Conservation (phyloP, 73 alveolate genomes). For the Paramecium bursaria region DNA sequence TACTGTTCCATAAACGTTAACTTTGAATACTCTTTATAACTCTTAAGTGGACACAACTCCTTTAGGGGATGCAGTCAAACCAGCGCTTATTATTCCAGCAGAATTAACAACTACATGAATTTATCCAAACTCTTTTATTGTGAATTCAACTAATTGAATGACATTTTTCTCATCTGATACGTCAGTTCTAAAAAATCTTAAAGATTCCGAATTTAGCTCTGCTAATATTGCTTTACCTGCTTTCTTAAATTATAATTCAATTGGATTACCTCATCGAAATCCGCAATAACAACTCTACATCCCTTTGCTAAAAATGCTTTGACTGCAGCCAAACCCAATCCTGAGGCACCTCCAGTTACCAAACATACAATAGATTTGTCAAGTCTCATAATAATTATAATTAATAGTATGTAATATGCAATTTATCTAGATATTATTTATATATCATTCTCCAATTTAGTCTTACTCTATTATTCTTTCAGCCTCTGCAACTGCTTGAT, state of each 20-base stretch:
- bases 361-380: constrained; percentile 49
- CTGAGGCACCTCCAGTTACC: constrained; percentile 68
- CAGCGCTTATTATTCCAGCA: constrained; percentile 87
- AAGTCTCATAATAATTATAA: constrained; percentile 24
- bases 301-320: constrained; percentile 22
- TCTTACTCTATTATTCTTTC: constrained; percentile 50
- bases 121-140: constrained; percentile 77
- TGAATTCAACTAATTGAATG: constrained; percentile 71
- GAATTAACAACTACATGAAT: constrained; percentile 82
- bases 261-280: constrained; percentile 54
- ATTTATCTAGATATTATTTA: too few species aligned
- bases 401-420: too few species aligned
- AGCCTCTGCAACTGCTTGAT: neutral
- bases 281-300: constrained; percentile 58
- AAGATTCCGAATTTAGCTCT: neutral
- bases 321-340: constrained; percentile 65
- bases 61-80: constrained; percentile 65
- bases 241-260: neutral
- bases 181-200: constrained; percentile 57
- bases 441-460: constrained; percentile 59
- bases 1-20: constrained; percentile 87
- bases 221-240: constrained; percentile 11
- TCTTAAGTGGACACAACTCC: constrained; percentile 62
- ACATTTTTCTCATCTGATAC: constrained; percentile 77
- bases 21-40: constrained; percentile 73